Conservation (phyloP, 768 basidiomycete species). For the Paxillus ammoniavirescens region DNA sequence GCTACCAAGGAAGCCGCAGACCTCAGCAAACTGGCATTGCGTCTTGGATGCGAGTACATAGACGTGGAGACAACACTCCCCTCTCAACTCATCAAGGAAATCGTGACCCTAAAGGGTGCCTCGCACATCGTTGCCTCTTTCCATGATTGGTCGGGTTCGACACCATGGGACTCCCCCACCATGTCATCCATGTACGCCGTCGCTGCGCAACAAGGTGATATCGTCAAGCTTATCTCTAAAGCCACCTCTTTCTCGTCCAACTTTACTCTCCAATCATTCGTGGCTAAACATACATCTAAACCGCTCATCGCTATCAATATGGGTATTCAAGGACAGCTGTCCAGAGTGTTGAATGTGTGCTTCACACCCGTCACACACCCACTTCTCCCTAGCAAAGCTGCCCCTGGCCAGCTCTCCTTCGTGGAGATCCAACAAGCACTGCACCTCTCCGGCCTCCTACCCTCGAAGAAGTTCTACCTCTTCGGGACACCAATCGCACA, state of each 20-base stretch:
- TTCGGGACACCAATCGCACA: conserved; percentile 87
- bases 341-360: conserved; percentile 80
- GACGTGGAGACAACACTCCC: conserved; percentile 87
- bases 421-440: conserved; percentile 82
- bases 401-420: conserved; percentile 92
- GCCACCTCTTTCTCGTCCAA: conserved; percentile 77
- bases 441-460: conserved; percentile 76
- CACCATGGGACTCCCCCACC: conserved; percentile 73
- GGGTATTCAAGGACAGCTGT: conserved; percentile 85
- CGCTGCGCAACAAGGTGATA: conserved; percentile 73
- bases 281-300: conserved; percentile 54
- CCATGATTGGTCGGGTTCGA: conserved; percentile 89
- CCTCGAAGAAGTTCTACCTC: conserved; percentile 74
- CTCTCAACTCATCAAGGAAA: conserved; percentile 53
- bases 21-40: conserved; percentile 74
- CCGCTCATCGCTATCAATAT: conserved; percentile 96
- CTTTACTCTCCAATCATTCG: conserved; percentile 73
- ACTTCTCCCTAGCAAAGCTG: conserved; percentile 79
- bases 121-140: conserved; percentile 89
- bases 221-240: conserved; percentile 90
- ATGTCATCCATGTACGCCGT: conserved; percentile 69
- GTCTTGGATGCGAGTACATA: conserved; percentile 86
- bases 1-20: conserved; percentile 69
- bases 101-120: conserved; percentile 61
- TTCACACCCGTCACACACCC: conserved; percentile 93